These are phyloP conservation scores for Ceratocystis variospora DNA, from an alignment of 2,329 filamentous ascomycete species.

Conservation along the genomic window DNA sequence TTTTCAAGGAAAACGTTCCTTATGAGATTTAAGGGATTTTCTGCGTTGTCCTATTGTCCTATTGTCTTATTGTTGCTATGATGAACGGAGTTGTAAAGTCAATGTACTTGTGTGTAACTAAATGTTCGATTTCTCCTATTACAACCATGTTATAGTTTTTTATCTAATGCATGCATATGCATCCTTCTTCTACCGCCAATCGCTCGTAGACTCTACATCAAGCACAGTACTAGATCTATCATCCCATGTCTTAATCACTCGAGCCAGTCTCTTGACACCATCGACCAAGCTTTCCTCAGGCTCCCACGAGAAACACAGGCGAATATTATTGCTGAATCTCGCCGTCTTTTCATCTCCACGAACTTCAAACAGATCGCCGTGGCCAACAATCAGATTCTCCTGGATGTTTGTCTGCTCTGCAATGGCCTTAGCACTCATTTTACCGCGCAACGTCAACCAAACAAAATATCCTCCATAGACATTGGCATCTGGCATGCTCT, in stretches of 20 bases:
- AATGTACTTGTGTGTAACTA: neutral
- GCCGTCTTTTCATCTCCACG: constrained; percentile 39
- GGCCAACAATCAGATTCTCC: constrained; percentile 53
- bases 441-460: constrained; percentile 54
- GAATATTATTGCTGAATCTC: constrained; percentile 45
- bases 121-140: too few species aligned
- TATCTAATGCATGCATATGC: neutral
- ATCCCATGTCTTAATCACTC: constrained; percentile 28
- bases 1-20: constrained; percentile 53
- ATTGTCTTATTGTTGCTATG: neutral
- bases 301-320: constrained; percentile 63
- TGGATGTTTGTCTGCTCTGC: constrained; percentile 43
- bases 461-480: constrained; percentile 74
- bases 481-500: constrained; percentile 29
- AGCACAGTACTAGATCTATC: constrained; percentile 21
- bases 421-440: constrained; percentile 39
- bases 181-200: constrained; percentile 8
- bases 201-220: constrained; percentile 7
- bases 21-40: constrained; percentile 35
- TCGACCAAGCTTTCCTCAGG: constrained; percentile 50
- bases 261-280: constrained; percentile 50
- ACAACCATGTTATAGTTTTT: too few species aligned
- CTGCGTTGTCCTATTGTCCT: neutral
- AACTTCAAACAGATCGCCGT: constrained; percentile 57
- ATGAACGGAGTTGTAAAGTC: neutral